These are phyloP conservation scores for Delphinella strobiligena DNA, from an alignment of 2,329 filamentous ascomycete genomes.

Conservation along the genomic window DNA sequence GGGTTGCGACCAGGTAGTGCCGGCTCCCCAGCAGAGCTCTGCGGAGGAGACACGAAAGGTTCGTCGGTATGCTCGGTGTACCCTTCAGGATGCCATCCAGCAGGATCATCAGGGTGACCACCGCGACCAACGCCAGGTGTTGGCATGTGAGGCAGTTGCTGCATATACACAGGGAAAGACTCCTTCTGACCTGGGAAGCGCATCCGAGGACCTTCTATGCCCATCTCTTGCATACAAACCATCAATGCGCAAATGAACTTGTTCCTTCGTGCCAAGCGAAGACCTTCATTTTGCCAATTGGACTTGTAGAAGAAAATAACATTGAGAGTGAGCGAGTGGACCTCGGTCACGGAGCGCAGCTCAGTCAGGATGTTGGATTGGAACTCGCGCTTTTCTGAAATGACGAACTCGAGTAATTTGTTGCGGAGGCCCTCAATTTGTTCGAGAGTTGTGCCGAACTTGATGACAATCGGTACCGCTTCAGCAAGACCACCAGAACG, in stretches of 20 bases:
- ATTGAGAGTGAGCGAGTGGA: constrained; percentile 77
- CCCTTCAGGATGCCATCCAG: constrained; percentile 22
- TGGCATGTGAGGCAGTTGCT: constrained; percentile 36
- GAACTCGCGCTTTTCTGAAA: constrained; percentile 78
- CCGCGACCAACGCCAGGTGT: constrained; percentile 30
- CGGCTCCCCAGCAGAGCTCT: too few species aligned
- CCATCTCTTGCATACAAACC: constrained; percentile 68
- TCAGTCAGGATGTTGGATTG: constrained; percentile 79
- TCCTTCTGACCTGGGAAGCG: constrained; percentile 57
- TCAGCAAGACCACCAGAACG: constrained; percentile 82
- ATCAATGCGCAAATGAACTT: constrained; percentile 90
- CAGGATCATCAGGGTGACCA: constrained; percentile 33
- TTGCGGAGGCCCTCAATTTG: constrained; percentile 73
- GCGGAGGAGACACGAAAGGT: constrained; percentile 29
- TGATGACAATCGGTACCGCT: constrained; percentile 70
- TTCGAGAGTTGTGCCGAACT: constrained; percentile 73
- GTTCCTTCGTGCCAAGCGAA: constrained; percentile 82
- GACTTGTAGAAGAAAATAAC: constrained; percentile 97
- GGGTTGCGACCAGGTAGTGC: constrained; percentile 13
- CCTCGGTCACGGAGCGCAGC: constrained; percentile 65
- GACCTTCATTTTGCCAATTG: constrained; percentile 88
- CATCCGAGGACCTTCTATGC: constrained; percentile 73
- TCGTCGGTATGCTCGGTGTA: constrained; percentile 23
- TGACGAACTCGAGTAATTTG: constrained; percentile 71
- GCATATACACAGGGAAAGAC: constrained; percentile 54